Conservation (phyloP, 257 asterid genomes). For the Primulina tabacum region DNA sequence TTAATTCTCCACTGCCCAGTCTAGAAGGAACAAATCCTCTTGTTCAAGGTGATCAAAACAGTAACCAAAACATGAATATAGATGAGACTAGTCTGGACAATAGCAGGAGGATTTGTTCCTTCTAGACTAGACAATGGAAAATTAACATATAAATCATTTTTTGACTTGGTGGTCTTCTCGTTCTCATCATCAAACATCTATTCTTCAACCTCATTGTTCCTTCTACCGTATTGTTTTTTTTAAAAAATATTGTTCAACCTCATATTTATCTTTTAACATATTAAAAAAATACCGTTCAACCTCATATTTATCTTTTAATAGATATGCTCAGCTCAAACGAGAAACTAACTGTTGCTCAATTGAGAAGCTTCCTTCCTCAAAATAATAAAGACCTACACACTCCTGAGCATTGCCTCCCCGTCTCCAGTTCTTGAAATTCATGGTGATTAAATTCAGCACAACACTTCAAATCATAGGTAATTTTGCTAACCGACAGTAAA, state of each 20-base stretch:
- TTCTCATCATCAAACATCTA: not conserved
- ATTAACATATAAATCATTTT: too few species aligned
- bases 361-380: not conserved
- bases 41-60: too few species aligned
- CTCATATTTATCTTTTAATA: not conserved
- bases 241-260: not conserved
- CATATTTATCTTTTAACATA: not conserved
- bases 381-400: conserved; percentile 1
- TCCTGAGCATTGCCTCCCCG: not conserved
- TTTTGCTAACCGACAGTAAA: not conserved
- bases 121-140: too few species aligned
- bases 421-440: not conserved
- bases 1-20: too few species aligned
- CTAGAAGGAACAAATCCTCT: too few species aligned
- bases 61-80: too few species aligned
- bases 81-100: too few species aligned
- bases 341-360: not conserved
- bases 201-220: too few species aligned
- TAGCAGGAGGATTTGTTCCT: too few species aligned
- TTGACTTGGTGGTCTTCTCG: not conserved
- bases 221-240: not conserved
- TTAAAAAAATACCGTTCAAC: not conserved
- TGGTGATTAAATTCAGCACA: not conserved
- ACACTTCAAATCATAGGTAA: not conserved
- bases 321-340: not conserved